Base-by-base conservation (phyloP, 495 filamentous ascomycete species). In the Aspergillus bridgeri region DNA sequence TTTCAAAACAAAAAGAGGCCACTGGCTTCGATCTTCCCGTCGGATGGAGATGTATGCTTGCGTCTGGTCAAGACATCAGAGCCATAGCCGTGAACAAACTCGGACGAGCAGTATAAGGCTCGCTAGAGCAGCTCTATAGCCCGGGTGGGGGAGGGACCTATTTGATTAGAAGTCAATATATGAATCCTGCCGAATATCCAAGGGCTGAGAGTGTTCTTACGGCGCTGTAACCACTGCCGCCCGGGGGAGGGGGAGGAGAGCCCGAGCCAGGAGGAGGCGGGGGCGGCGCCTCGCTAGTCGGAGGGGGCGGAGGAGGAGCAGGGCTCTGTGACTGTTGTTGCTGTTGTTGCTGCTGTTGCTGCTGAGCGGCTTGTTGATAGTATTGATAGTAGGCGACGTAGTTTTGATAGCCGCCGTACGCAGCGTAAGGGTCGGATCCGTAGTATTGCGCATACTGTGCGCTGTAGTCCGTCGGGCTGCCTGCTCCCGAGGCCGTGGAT, bases 401-500 rank as follows among this genome's bases (percentile, higher is more conserved):
- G 43, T 83, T 85, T 60, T 83, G 80, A 65, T 94, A 94, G 23
- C 94, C 94, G 56, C 94, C 94, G 59, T 95, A 97, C 24, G 89
- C 86, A 4, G 90, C 91, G 69, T 97, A 98, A 0, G 93, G 93
- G 61, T 98, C 94, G 42, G 77, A 77, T 63, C 74, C 76, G 57
- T 91, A 91, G 61, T 93, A 92, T 72, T 92, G 89, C 5, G 90
- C 89, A 69, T 96, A 96, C 54, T 91, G 88, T 22, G 89, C 86
- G 48, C 82, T 83, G 68, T 95, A 95, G 62, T 84, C 79, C 3
- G 76, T 68, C 76, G 75, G 58, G 42, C 63, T 73, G 43, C 81
- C 74, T 5, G 70, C 72, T 9, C 67, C 64, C n/a, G 68, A 53
- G 74, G 70, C 66, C n/a, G 60, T 74, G 52, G 72, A 61, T 13